Base-by-base conservation (phyloP, 352 stramenopile genomes). In the Pythium pectinolyticum region DNA sequence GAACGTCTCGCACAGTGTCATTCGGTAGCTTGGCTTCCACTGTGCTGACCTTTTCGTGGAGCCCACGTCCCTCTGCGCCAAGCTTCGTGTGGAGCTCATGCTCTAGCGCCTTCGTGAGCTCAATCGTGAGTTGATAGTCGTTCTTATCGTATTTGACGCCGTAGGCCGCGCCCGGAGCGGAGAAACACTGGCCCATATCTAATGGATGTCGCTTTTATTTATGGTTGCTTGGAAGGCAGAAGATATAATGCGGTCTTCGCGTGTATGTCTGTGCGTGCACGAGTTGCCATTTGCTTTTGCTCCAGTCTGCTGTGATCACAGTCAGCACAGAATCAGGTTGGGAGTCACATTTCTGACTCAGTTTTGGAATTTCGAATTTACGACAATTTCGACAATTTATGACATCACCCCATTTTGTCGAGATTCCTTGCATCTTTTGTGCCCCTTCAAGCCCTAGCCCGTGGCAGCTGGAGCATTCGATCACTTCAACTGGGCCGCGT, bases 41-140 rank as follows among this genome's bases (percentile, higher is more conserved):
- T 5, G 72, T 78, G 25, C 79, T 83, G 31, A 89, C 77, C 43
- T 75, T 87, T 60, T 95, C 86, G 68, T 95, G 86, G 37, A 95
- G 68, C 0, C 86, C 86, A 32, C 78, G 76, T 51, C 86, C 86
- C 24, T 77, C 63, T 10, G 82, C 84, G n/a, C 71, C 68, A 51
- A 93, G 90, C 50, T 92, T 68, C 14, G 53, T 67, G 65, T 82
- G 78, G 20, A 95, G 73, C 24, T 84, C 41, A 55, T 78, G 74
- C 68, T 95, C 86, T 12, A 94, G 67, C 63, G 93, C 82, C 64
- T 95, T 94, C 61, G 82, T 88, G 20, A 78, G 66, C 70, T 92
- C 85, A 65, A 94, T 92, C 27, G 76, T 84, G 20, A 95, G 73
- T 62, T 95, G 82, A 45, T 88, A 92, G 70, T 95, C 86, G 66